A percentile compares a stretch with the other conserved stretches of the same genome.
These are phyloP conservation scores for Limonium bicolor DNA, from an alignment of 148 eudicot genomes.

Conservation along the genomic window DNA sequence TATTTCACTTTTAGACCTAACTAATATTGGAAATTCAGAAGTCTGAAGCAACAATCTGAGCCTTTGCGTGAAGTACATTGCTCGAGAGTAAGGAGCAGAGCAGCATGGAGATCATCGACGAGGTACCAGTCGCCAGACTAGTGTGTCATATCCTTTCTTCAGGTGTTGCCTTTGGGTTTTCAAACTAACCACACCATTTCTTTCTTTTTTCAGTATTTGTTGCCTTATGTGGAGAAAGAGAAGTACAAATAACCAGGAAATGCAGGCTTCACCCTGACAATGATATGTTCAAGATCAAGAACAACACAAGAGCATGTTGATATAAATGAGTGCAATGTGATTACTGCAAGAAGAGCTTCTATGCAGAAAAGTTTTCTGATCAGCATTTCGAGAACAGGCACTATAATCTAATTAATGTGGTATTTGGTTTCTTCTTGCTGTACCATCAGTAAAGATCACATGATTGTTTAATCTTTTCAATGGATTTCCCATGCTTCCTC, in stretches of 20 bases:
- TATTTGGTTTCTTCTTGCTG: no score
- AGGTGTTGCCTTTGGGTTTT: neutral
- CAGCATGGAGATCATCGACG: slow-evolving; percentile 71
- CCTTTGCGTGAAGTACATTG: slow-evolving; percentile 62
- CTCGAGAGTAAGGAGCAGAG: slow-evolving; percentile 83
- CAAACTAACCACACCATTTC: neutral
- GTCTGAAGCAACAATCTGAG: slow-evolving; percentile 18
- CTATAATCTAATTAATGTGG: slow-evolving; percentile 52
- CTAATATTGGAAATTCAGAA: no score
- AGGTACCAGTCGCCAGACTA: slow-evolving; percentile 22
- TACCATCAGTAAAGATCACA: no score
- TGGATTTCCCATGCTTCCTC: no score
- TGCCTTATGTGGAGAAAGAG: slow-evolving; percentile 79
- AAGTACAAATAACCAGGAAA: slow-evolving; percentile 39
- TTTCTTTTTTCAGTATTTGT: slow-evolving; percentile 47
- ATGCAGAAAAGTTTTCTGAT: slow-evolving; percentile 71
- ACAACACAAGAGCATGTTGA: slow-evolving; percentile 63
- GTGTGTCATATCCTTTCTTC: neutral
- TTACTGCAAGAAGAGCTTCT: slow-evolving; percentile 72
- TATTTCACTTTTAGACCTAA: no score
- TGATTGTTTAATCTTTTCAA: no score
- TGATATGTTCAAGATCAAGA: slow-evolving; percentile 82
- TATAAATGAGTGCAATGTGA: slow-evolving; percentile 78
- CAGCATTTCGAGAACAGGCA: slow-evolving; percentile 80
- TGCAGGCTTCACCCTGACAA: slow-evolving; percentile 79